Evolutionary conservation across 768 basidiomycete genomes (phyloP).

Genomic region (Aureoboletus auriporus): DNA sequence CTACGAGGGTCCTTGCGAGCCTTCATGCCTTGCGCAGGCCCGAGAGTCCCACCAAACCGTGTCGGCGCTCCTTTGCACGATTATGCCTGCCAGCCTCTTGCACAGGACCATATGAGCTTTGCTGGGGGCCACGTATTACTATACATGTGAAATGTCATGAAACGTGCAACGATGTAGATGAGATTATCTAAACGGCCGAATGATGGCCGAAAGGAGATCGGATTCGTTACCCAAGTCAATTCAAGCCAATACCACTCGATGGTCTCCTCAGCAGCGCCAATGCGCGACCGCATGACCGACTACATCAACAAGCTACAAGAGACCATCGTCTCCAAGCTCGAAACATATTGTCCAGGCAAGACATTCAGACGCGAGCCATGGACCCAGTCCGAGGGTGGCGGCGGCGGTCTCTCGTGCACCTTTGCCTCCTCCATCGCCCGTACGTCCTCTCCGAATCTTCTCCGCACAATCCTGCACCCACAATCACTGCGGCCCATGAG

Average conservation of each 20-base stretch:
- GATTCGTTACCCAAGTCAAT: too few relatives aligned
- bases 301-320: slow-evolving; percentile 17
- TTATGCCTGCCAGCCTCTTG: too few relatives aligned
- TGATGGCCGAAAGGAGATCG: too few relatives aligned
- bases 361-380: slow-evolving; percentile 16
- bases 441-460: neutral
- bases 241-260: too few relatives aligned
- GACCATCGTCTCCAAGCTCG: slow-evolving; percentile 19
- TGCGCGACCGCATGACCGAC: slow-evolving; percentile 13
- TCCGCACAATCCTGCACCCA: neutral
- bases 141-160: neutral
- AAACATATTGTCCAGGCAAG: slow-evolving; percentile 6
- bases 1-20: too few relatives aligned
- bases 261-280: neutral
- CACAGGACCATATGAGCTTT: too few relatives aligned
- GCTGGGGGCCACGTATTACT: too few relatives aligned
- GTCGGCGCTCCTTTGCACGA: too few relatives aligned
- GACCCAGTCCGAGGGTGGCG: slow-evolving; percentile 17
- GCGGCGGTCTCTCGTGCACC: slow-evolving; percentile 16
- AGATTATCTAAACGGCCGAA: too few relatives aligned
- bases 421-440: slow-evolving; percentile 2
- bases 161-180: neutral
- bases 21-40: too few relatives aligned
- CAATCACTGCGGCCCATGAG: too few relatives aligned
- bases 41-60: too few relatives aligned